phyloP scores from a whole-genome alignment of 2,329 filamentous ascomycete genomes.

The Ambrosiella beaveri region DNA sequence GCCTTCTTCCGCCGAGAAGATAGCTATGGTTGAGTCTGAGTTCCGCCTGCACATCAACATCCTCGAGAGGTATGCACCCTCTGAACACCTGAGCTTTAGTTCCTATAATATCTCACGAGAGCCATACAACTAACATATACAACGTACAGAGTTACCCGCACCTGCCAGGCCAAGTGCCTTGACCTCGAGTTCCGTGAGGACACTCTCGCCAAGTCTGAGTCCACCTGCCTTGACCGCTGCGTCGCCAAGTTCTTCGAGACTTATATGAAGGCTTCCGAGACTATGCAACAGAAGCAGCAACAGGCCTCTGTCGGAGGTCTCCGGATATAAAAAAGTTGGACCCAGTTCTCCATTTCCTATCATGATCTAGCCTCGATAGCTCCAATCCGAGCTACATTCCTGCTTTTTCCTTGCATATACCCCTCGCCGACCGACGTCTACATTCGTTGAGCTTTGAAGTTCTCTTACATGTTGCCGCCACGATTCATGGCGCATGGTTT shows the following conservation, averaged over 20 bases:
- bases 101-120: not conserved
- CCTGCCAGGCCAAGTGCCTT: conserved; percentile 88
- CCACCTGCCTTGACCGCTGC: conserved; percentile 94
- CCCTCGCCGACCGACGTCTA: not conserved
- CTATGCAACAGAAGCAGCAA: conserved; percentile 78
- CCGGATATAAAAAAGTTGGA: conserved; percentile 9
- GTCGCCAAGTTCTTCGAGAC: conserved; percentile 97
- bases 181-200: conserved; percentile 83
- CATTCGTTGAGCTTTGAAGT: not conserved
- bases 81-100: not conserved
- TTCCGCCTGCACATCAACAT: conserved; percentile 96
- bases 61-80: conserved; percentile 66
- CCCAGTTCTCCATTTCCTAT: not conserved
- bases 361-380: not conserved
- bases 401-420: not conserved
- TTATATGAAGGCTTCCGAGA: conserved; percentile 92
- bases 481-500: too few species aligned
- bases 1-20: conserved; percentile 90
- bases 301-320: conserved; percentile 22
- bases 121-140: not conserved
- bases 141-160: conserved; percentile 53
- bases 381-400: not conserved
- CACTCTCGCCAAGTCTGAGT: conserved; percentile 97
- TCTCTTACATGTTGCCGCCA: too few species aligned
- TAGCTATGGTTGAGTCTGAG: conserved; percentile 88